These are phyloP conservation scores for Thraustotheca clavata DNA, from an alignment of 352 stramenopile genomes.

Conservation along the genomic window DNA sequence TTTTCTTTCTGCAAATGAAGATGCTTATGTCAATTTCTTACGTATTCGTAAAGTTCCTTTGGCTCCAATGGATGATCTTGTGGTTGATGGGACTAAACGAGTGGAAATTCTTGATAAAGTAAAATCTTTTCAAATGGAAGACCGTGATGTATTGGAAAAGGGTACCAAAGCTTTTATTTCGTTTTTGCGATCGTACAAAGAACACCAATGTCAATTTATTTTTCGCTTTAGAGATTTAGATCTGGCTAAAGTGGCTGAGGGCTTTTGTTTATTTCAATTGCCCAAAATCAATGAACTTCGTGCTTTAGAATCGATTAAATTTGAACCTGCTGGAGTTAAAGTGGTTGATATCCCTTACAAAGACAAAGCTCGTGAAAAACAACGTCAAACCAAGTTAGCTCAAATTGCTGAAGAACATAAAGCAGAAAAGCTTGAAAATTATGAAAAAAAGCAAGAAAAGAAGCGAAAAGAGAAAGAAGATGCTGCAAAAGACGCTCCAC, in stretches of 20 bases:
- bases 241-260: slow-evolving; percentile 84
- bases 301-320: slow-evolving; percentile 69
- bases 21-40: slow-evolving; percentile 96
- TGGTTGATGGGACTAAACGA: slow-evolving; percentile 36
- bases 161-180: slow-evolving; percentile 98
- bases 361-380: slow-evolving; percentile 94
- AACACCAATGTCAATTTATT: slow-evolving; percentile 98
- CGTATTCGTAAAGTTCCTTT: slow-evolving; percentile 91
- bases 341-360: slow-evolving; percentile 92
- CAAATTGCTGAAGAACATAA: slow-evolving; percentile 68
- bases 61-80: slow-evolving; percentile 50
- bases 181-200: slow-evolving; percentile 98
- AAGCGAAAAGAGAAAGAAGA: slow-evolving; percentile 36
- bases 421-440: slow-evolving; percentile 33
- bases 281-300: slow-evolving; percentile 84
- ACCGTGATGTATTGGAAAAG: slow-evolving; percentile 97
- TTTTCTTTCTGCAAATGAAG: slow-evolving; percentile 95
- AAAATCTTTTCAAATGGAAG: slow-evolving; percentile 79
- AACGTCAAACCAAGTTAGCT: slow-evolving; percentile 92
- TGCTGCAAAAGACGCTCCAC: slow-evolving; percentile 37
- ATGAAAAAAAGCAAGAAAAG: slow-evolving; percentile 43
- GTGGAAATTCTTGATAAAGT: slow-evolving; percentile 82
- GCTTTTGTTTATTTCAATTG: slow-evolving; percentile 75
- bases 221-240: slow-evolving; percentile 98
- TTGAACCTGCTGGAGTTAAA: slow-evolving; percentile 81